These are phyloP conservation scores for Moesziomyces sp. DNA, from an alignment of 1,284 basidiomycete genomes.

Conservation along the genomic window DNA sequence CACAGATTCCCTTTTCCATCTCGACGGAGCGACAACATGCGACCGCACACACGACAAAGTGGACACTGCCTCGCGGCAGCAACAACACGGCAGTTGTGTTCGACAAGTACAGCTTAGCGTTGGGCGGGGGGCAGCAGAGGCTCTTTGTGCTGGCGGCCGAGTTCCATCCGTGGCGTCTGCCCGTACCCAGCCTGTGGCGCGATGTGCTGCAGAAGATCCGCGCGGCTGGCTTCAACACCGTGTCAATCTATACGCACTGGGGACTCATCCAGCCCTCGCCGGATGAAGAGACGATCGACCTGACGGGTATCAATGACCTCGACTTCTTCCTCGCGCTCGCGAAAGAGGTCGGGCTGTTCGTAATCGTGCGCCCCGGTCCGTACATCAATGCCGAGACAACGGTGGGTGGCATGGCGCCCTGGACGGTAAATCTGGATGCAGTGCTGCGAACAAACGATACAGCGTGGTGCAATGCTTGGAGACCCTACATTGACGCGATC, in stretches of 20 bases:
- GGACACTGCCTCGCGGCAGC: conserved; percentile 29
- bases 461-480: conserved; percentile 78
- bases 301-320: conserved; percentile 77
- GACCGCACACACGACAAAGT: conserved; percentile 2
- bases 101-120: conserved; percentile 45
- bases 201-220: conserved; percentile 84
- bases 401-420: conserved; percentile 78
- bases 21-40: not conserved
- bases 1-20: conserved; percentile 19
- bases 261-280: conserved; percentile 79
- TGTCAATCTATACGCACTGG: conserved; percentile 71
- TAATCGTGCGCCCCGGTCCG: conserved; percentile 75
- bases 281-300: conserved; percentile 75
- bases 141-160: conserved; percentile 69
- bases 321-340: conserved; percentile 73
- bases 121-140: conserved; percentile 31
- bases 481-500: conserved; percentile 76
- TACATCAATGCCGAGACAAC: conserved; percentile 81
- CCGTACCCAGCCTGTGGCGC: conserved; percentile 81
- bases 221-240: conserved; percentile 79
- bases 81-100: conserved; percentile 42
- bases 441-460: conserved; percentile 76
- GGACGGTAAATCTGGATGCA: conserved; percentile 77
- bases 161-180: conserved; percentile 84
- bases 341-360: conserved; percentile 75